Evolutionary conservation across 2,329 filamentous ascomycete genomes (phyloP), one percentile per base, ranked within the genome.

Genomic region (Fusarium goolgardi): DNA sequence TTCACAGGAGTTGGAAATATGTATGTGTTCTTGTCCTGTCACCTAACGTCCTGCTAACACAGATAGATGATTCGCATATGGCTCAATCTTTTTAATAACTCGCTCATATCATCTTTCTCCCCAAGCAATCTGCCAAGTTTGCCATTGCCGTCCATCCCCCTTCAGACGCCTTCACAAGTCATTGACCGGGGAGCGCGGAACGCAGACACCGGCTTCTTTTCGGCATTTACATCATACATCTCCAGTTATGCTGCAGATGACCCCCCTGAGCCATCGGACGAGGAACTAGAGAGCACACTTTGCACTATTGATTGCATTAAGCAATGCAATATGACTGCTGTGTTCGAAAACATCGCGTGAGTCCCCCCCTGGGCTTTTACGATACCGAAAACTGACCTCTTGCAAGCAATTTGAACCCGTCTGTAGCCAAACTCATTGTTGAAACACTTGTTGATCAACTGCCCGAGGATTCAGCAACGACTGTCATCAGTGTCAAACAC

Each of bases 211-310:
- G 94, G 96, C 8, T 87, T 99, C 50, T 94, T 99, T 77, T 97
- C 94, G 6, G 94, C 95, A 1, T 93, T 99, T 73, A 96, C 95
- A 1, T 97, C 92, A 7, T 99, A 98, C 75, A 94, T 99, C 32
- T 97, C 94, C n/a, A 98, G 95, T 78, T 98, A 99, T 77, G 96
- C 96, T 41, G 96, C 96, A 13, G 96, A 98, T 78, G 96, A 99
- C 75, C 96, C 96, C 15, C 96, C 96, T 0, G 96, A 99, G 80
- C 96, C 96, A 4, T 98, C 96, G 2, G 94, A 98, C 69, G 95
- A 98, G 76, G 96, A 99, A 77, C 85, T 99, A 31, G 96, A 99
- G 75, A 97, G 96, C 76, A 98, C 96, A 0, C 83, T 99, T 12
- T 96, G 92, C 76, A 95, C 96, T 1, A 92, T 97, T 4, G 96